A percentile compares a stretch with the other conserved stretches of the same genome.
phyloP scores from a whole-genome alignment of 192 early-diverging fungal species.

The Entomortierella parvispora region DNA sequence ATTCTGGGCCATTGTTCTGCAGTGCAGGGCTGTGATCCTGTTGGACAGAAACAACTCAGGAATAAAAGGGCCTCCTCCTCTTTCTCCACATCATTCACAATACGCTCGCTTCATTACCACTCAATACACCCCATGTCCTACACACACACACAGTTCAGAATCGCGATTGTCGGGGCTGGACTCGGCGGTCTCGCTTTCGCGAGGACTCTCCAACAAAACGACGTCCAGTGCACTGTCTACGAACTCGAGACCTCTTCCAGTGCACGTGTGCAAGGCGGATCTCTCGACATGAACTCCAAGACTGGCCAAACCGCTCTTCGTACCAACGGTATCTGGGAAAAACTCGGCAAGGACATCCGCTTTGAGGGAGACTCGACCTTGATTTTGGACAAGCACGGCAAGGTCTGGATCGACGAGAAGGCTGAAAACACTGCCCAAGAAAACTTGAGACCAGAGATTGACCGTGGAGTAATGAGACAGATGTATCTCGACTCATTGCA shows the following conservation, averaged over 20 bases:
- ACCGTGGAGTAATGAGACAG: conserved; percentile 54
- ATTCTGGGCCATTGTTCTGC: too few species aligned
- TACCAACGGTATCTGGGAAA: conserved; percentile 38
- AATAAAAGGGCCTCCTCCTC: too few species aligned
- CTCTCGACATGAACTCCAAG: conserved; percentile 57
- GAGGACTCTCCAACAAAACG: conserved; percentile 53
- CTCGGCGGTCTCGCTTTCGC: conserved; percentile 59
- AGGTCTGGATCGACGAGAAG: conserved; percentile 29
- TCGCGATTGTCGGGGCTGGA: conserved; percentile 62
- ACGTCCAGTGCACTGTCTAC: conserved; percentile 50
- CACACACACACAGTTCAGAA: conserved; percentile 9
- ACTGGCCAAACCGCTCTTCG: conserved; percentile 52
- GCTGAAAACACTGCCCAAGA: conserved; percentile 1
- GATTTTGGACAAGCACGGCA: conserved; percentile 47
- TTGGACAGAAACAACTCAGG: too few species aligned
- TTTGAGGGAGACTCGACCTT: conserved; percentile 49
- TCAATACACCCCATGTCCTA: too few species aligned
- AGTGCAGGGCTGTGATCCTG: too few species aligned
- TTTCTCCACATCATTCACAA: too few species aligned
- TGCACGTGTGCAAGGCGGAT: conserved; percentile 57
- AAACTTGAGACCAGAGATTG: conserved; percentile 56
- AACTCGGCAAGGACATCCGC: conserved; percentile 41
- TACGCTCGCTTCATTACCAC: too few species aligned
- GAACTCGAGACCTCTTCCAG: conserved; percentile 46
- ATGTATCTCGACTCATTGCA: conserved; percentile 54